Percentiles rank a stretch among this genome's conserved stretches.
Conservation (phyloP, 352 stramenopile species). For the Achlya hypogyna region DNA sequence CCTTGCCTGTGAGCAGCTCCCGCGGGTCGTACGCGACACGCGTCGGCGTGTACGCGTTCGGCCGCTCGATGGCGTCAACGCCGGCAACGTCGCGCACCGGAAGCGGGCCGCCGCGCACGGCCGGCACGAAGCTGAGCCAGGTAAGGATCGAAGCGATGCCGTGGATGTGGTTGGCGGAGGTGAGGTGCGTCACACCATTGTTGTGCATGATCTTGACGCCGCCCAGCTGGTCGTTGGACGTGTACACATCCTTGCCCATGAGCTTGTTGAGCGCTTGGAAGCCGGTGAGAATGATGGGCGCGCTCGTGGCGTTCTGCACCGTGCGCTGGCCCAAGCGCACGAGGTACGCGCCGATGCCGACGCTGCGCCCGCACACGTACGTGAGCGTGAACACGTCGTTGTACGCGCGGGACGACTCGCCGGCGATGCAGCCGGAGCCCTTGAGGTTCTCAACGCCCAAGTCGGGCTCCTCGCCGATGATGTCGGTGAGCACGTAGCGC, state of each 20-base stretch:
- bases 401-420: constrained; percentile 98
- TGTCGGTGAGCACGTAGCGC: constrained; percentile 93
- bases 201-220: constrained; percentile 99
- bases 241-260: constrained; percentile 99
- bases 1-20: constrained; percentile 82
- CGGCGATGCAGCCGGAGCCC: constrained; percentile 98
- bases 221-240: constrained; percentile 99
- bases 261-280: constrained; percentile 99
- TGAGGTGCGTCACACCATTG: constrained; percentile 98
- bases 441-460: constrained; percentile 99
- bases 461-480: constrained; percentile 96
- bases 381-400: constrained; percentile 99
- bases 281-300: constrained; percentile 99
- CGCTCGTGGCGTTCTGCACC: constrained; percentile 96
- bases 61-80: constrained; percentile 77
- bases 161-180: constrained; percentile 94
- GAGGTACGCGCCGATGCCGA: constrained; percentile 99
- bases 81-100: constrained; percentile 80
- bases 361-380: constrained; percentile 97
- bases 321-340: constrained; percentile 98
- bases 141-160: constrained; percentile 93
- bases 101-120: constrained; percentile 71
- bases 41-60: constrained; percentile 86
- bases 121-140: constrained; percentile 98
- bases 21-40: constrained; percentile 96